Conservation (phyloP, 2,329 filamentous ascomycete genomes). For the Aquanectria penicillioides region DNA sequence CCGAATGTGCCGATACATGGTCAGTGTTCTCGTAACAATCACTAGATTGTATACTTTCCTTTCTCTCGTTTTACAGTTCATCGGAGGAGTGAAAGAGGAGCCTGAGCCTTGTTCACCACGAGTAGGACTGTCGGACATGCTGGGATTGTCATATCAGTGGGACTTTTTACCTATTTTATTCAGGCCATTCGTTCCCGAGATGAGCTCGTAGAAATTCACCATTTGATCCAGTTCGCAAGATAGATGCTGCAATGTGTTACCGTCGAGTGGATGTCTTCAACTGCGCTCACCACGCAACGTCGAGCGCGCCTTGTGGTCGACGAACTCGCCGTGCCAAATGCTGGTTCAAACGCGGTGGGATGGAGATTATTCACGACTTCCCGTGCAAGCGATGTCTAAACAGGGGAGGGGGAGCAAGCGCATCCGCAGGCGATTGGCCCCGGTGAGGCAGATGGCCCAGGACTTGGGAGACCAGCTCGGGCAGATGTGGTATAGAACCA, state of each 20-base stretch:
- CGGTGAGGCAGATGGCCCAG: neutral
- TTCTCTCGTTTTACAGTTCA: too few species aligned
- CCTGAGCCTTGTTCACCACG: too few species aligned
- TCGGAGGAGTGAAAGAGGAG: too few species aligned
- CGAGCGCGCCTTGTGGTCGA: slow-evolving; percentile 40
- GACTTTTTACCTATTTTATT: too few species aligned
- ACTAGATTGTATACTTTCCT: too few species aligned
- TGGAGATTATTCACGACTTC: neutral
- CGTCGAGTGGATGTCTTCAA: slow-evolving; percentile 8
- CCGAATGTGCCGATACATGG: too few species aligned
- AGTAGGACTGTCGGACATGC: too few species aligned
- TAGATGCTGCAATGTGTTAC: slow-evolving; percentile 23
- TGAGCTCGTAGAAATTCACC: too few species aligned
- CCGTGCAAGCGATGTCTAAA: slow-evolving; percentile 6
- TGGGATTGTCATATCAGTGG: too few species aligned
- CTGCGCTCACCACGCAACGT: slow-evolving; percentile 44
- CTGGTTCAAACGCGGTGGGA: neutral
- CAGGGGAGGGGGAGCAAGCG: neutral
- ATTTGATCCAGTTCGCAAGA: too few species aligned
- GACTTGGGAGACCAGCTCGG: neutral
- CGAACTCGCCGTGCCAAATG: neutral
- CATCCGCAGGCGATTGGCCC: neutral
- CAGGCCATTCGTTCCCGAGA: too few species aligned
- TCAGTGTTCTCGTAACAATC: too few species aligned
- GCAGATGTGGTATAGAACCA: slow-evolving; percentile 1